Conservation (phyloP, 208 protist species). For the Trichomonas tenax region DNA sequence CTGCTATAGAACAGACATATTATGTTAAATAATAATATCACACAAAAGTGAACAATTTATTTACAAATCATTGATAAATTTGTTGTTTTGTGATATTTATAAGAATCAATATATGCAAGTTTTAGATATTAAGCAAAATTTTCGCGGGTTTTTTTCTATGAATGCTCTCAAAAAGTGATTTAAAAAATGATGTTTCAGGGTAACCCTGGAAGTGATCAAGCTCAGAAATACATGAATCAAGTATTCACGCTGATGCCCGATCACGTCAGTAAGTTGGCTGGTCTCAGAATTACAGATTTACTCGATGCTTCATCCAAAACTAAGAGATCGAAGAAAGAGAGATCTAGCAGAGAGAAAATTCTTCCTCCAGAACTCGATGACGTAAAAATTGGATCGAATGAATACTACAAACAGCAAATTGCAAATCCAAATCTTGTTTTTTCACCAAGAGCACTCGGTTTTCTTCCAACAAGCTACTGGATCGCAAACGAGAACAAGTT, state of each 20-base stretch:
- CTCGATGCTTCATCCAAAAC: neutral
- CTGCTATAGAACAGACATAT: no score
- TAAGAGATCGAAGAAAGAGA: neutral
- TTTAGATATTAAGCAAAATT: neutral
- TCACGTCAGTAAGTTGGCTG: neutral
- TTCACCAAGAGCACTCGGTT: neutral
- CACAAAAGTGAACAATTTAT: no score
- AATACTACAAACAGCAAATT: neutral
- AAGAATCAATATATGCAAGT: no score
- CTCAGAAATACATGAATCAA: neutral
- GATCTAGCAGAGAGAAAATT: neutral
- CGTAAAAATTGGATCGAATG: neutral
- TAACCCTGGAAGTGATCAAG: neutral
- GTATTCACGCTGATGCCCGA: neutral
- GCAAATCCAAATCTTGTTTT: neutral
- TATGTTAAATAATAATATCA: no score
- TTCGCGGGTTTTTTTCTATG: neutral
- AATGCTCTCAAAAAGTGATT: neutral
- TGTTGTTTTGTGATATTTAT: no score
- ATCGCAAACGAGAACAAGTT: neutral
- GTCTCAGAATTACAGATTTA: neutral
- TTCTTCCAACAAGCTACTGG: neutral
- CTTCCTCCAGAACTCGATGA: neutral
- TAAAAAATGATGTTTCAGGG: neutral
- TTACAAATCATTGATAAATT: no score